phyloP scores from a whole-genome alignment of 2,329 filamentous ascomycete species.

The Trichoderma endophyticum region DNA sequence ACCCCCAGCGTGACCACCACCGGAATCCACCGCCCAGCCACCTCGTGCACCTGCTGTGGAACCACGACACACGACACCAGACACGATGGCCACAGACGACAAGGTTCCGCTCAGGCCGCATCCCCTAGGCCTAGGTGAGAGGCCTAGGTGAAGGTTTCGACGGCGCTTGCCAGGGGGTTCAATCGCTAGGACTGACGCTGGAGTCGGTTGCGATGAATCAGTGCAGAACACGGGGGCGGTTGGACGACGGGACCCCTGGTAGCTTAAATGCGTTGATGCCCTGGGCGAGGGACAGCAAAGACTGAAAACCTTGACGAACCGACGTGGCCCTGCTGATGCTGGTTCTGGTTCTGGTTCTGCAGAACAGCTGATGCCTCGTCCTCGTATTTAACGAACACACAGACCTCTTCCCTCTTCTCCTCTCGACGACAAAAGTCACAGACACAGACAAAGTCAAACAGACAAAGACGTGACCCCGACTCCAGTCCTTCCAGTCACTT shows the following conservation, averaged over 20 bases:
- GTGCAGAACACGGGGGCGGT: neutral
- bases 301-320: neutral
- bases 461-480: neutral
- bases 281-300: neutral
- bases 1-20: neutral
- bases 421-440: constrained; percentile 21
- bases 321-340: neutral
- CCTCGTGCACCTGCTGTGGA: neutral
- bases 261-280: constrained; percentile 14
- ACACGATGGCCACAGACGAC: neutral
- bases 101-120: neutral
- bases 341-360: neutral
- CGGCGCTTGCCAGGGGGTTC: constrained; percentile 4
- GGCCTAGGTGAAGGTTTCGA: neutral
- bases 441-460: neutral
- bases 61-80: neutral
- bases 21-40: constrained; percentile 7
- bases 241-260: neutral
- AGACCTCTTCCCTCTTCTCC: neutral
- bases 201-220: neutral
- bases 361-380: neutral
- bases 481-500: neutral
- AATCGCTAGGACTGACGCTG: neutral
- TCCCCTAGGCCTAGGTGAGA: too few species aligned
- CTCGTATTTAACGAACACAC: neutral